Evolutionary conservation across 2,329 filamentous ascomycete genomes (phyloP), one percentile per base, ranked within the genome.

Genomic region (Aspergillus aculeatus): DNA sequence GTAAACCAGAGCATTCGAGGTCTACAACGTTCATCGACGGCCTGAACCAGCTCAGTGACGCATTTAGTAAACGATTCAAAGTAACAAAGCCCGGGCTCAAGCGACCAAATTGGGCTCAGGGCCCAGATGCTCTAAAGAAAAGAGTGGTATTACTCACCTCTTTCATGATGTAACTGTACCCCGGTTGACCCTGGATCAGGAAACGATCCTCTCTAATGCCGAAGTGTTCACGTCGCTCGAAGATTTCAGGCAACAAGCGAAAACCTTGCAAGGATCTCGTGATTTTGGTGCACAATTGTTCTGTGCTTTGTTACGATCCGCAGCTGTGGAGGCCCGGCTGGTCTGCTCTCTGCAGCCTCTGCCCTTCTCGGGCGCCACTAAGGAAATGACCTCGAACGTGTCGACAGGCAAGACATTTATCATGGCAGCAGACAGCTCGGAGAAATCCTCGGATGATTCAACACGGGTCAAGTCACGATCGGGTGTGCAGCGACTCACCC

Each of bases 281-380:
- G 95, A 99, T 73, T 82, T 96, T 10, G 95, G 93, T 0, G 90
- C 92, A 1, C 93, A 98, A 72, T 75, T 99, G 0, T 96, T 96
- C 69, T 98, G 95, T 73, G 90, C 93, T 2, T 76, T 98, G 32
- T 81, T 99, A 4, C 87, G 95, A 19, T 85, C 87, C n/a, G 86
- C 84, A n/a, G 92, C 91, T 2, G 86, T 98, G 6, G 86, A 92
- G 63, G 83, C 91, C 5, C 85, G 95, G 12, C 81, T 99, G 4
- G 90, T 98, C 0, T 97, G 92, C 74, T 99, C 95, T 4, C 78
- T 99, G 3, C 95, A 99, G 66, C 86, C 89, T 1, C 80, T 99
- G 0, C 83, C 90, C 0, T 93, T 93, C 66, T 80, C 82, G 2
- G 83, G 77, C 2, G 73, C 75, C 12, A 73, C 76, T 2, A 76